Base-by-base conservation (phyloP, 305 asterid species). In the Ajuga reptans region DNA sequence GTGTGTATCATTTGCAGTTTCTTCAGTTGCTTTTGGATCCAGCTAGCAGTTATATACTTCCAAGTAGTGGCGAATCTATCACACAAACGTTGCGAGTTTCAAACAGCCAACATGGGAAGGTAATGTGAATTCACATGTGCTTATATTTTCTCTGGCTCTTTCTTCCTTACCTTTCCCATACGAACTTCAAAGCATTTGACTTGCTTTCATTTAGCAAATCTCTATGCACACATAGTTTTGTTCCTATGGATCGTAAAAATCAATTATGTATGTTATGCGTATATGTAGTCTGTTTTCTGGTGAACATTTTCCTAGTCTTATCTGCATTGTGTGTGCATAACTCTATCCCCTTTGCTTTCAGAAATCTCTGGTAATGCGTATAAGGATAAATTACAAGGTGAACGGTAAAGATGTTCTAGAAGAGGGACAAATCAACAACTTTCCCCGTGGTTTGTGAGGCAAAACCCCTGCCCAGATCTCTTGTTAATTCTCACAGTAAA, bases 21-120 rank as follows among this genome's bases (percentile, higher is more conserved):
- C 95, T 93, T 75, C 99, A 93, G 71, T 74, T 93, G 84, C 97
- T 89, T 73, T 80, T 93, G 95, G 97, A 93, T 71, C 97, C 99
- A 66, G 99, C 99, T 51, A 93, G 95, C 81, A 73, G 93, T 68
- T 86, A 83, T 76, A 79, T 87, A 24, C 95, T 93, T 64, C 92
- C 87, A 39, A 82, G 65, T 74, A 84, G 87, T 46, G 77, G 75
- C 21, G 99, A 86, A 69, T 77, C 78, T 49, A 79, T 91, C 73
- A 80, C 85, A 8, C 99, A 93, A 83, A 89, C 79, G 59, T 81
- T 93, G 70, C 75, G 84, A 72, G 86, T 93, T 66, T 81, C 90
- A 56, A 93, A 93, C 84, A 87, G 85, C 78, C 96, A 87, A 70
- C 96, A 86, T 4, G 96, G 99, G 70, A 93, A 93, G 97, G 98